Percentiles rank a stretch among this genome's conserved stretches.
These are phyloP conservation scores for Lachnellula hyalina DNA, from an alignment of 2,329 filamentous ascomycete genomes.

Conservation along the genomic window DNA sequence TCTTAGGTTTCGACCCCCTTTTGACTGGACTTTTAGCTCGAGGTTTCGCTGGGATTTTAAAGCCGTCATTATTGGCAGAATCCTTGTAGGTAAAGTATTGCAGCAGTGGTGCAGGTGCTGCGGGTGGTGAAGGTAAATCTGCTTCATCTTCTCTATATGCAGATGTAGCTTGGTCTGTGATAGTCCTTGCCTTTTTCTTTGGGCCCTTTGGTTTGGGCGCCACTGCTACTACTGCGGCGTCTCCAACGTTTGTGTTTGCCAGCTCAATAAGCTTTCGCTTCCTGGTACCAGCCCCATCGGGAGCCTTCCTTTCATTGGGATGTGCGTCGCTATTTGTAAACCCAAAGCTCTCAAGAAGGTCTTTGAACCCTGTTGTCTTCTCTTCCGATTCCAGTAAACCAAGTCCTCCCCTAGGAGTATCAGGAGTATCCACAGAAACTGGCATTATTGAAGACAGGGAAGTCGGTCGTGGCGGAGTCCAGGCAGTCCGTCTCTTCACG, in stretches of 20 bases:
- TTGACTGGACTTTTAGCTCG: conserved; percentile 24
- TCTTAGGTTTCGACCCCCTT: conserved; percentile 35
- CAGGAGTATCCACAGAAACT: background rate
- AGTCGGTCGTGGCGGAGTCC: conserved; percentile 59
- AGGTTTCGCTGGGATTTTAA: conserved; percentile 23
- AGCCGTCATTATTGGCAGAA: conserved; percentile 10
- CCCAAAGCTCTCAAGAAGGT: conserved; percentile 37
- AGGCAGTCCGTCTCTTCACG: conserved; percentile 51
- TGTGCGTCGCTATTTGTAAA: conserved; percentile 29
- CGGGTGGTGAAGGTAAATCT: conserved; percentile 21
- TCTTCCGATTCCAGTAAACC: conserved; percentile 9
- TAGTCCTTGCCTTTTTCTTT: conserved; percentile 68
- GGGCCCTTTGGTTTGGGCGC: conserved; percentile 46
- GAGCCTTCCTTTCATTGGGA: conserved; percentile 7
- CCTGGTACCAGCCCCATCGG: conserved; percentile 31
- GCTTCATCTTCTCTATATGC: conserved; percentile 49
- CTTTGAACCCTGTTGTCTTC: conserved; percentile 29
- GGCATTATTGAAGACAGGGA: conserved; percentile 16
- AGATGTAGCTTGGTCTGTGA: conserved; percentile 73
- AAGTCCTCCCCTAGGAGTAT: background rate
- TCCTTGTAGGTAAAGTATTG: conserved; percentile 37
- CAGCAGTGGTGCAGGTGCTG: conserved; percentile 37
- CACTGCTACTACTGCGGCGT: conserved; percentile 26
- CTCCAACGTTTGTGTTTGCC: conserved; percentile 34
- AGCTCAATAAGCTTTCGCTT: conserved; percentile 55